Base-by-base conservation (phyloP, 495 filamentous ascomycete species). In the Penicillium bialowiezense region DNA sequence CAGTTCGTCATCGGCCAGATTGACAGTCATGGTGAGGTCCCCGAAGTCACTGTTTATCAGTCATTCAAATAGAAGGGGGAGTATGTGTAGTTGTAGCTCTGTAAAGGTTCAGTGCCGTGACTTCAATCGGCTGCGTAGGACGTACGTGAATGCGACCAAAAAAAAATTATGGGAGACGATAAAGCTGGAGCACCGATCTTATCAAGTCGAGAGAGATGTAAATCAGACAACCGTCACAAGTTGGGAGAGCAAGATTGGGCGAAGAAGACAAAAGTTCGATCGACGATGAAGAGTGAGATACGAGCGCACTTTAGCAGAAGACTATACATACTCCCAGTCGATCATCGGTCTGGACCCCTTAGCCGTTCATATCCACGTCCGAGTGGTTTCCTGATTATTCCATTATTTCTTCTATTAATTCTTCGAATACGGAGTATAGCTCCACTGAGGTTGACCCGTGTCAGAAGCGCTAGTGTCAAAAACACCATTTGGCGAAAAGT, bases 1-100 rank as follows among this genome's bases (percentile, higher is more conserved):
- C 38, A 73, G 59, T 54, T 69, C 71, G 53, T 74, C 71, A 54
- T 75, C 68, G 54, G 59, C 64, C 56, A 60, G 61, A 54, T 61
- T 65, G 60, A 60, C 56, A 48, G 69, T 55, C 72, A 74, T 75
- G 51, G 37, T 55, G 44, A 24, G 5, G n/a, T n/a, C n/a, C 32
- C 43, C 6, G 39, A 5, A 32, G 29, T 32, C 29, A 32, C 29
- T 32, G 12, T 12, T 13, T 32, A 32, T 32, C 29, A 32, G 29
- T 60, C 52, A 24, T 50, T n/a, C 43, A 20, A 55, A 40, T 49
- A 41, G 29, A 20, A 21, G 26, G 35, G 36, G 23, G 41, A 26
- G 40, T 47, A 37, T 35, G 54, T 56, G 50, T 57, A 28, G 12
- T 19, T 34, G 41, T 45, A 35, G 21, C 17, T 39, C 45, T 48